Conservation (phyloP, 2,329 filamentous ascomycete genomes). For the Colletotrichum truncatum region DNA sequence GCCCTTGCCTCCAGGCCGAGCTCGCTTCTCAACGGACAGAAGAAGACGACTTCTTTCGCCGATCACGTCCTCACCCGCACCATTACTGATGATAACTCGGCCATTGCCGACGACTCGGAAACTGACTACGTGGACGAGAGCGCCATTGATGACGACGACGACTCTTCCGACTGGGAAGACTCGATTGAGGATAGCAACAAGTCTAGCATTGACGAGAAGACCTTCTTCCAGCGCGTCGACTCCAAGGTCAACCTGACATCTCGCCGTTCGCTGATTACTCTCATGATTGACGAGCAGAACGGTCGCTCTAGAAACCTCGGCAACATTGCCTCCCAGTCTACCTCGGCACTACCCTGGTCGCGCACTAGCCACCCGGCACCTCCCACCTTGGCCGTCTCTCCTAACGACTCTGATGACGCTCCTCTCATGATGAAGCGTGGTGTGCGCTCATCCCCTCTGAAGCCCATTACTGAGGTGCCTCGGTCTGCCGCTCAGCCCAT, state of each 20-base stretch:
- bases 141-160: conserved; percentile 80
- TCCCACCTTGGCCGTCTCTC: conserved; percentile 56
- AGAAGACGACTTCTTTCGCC: conserved; percentile 86
- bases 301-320: conserved; percentile 77
- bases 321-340: conserved; percentile 72
- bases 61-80: conserved; percentile 77
- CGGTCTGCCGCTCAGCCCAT: conserved; percentile 81
- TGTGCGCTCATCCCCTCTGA: conserved; percentile 56
- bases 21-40: conserved; percentile 55
- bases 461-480: conserved; percentile 69
- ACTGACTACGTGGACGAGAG: conserved; percentile 81
- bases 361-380: conserved; percentile 55
- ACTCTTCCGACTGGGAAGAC: conserved; percentile 68
- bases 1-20: conserved; percentile 55
- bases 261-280: conserved; percentile 86
- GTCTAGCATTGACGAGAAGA: conserved; percentile 82
- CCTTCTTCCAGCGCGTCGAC: conserved; percentile 89
- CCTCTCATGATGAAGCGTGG: conserved; percentile 72
- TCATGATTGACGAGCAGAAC: conserved; percentile 81
- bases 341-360: conserved; percentile 74
- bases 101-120: conserved; percentile 62
- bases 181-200: conserved; percentile 84
- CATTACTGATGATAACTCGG: conserved; percentile 65
- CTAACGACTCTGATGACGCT: conserved; percentile 70
- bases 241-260: conserved; percentile 87